These are phyloP conservation scores for Ogataea nitratoaversa DNA, from an alignment of 805 yeast species.

Conservation along the genomic window DNA sequence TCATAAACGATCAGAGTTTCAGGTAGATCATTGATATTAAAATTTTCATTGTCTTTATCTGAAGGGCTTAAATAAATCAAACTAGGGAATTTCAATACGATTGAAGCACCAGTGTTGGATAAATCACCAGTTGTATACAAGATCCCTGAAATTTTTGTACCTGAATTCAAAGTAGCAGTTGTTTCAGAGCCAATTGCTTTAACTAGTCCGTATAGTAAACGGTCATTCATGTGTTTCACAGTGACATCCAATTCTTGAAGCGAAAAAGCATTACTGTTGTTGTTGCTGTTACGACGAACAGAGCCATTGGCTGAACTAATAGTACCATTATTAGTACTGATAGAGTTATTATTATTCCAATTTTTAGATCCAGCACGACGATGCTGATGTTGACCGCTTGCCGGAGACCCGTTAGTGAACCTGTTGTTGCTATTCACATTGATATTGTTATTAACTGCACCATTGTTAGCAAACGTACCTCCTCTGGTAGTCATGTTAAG, in stretches of 20 bases:
- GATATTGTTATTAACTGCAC: neutral
- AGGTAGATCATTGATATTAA: conserved; percentile 35
- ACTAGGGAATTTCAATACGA: conserved; percentile 51
- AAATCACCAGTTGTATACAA: conserved; percentile 43
- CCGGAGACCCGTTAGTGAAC: neutral
- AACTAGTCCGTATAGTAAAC: conserved; percentile 50
- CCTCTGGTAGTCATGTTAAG: conserved; percentile 3
- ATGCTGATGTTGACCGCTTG: conserved; percentile 3
- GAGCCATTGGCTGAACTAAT: conserved; percentile 1
- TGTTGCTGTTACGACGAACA: conserved; percentile 1
- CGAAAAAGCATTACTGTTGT: conserved; percentile 18
- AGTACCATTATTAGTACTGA: conserved; percentile 3
- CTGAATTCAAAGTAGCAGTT: conserved; percentile 57
- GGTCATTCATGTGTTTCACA: conserved; percentile 43
- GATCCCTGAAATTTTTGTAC: conserved; percentile 55
- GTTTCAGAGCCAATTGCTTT: conserved; percentile 58
- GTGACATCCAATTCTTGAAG: conserved; percentile 27
- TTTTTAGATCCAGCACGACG: conserved; percentile 25
- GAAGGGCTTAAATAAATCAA: conserved; percentile 33
- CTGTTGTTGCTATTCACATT: neutral
- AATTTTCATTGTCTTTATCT: conserved; percentile 30
- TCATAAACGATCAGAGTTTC: conserved; percentile 42
- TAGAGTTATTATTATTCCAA: conserved; percentile 10
- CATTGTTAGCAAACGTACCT: neutral
- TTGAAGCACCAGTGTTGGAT: conserved; percentile 44